Percentiles rank a stretch among this genome's conserved stretches.
Conservation (phyloP, 768 basidiomycete species). For the Russula brevipes region DNA sequence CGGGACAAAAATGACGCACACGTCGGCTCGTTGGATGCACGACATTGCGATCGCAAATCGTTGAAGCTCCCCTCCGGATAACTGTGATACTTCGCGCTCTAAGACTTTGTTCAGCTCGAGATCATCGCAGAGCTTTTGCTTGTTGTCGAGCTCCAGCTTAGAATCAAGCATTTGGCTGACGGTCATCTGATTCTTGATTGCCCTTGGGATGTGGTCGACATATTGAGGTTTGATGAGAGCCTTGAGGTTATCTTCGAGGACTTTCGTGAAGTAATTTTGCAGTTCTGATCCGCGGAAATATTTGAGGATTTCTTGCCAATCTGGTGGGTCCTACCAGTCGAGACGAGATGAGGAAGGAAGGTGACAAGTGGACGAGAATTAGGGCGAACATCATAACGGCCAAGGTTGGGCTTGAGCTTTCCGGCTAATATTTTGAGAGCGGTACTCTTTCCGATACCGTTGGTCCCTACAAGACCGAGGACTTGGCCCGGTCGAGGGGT, state of each 20-base stretch:
- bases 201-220: conserved; percentile 96
- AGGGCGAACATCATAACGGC: conserved; percentile 79
- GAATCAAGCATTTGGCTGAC: conserved; percentile 89
- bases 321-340: conserved; percentile 77
- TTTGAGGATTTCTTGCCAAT: conserved; percentile 98
- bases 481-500: conserved; percentile 98
- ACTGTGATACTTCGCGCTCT: conserved; percentile 74
- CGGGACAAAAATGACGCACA: conserved; percentile 49
- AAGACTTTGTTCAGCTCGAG: conserved; percentile 86
- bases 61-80: conserved; percentile 97
- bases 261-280: conserved; percentile 99
- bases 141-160: conserved; percentile 86
- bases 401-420: conserved; percentile 96
- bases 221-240: conserved; percentile 99
- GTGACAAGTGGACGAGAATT: background rate
- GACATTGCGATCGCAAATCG: conserved; percentile 98
- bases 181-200: conserved; percentile 85
- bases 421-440: conserved; percentile 95
- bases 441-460: conserved; percentile 99
- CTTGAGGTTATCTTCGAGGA: conserved; percentile 96
- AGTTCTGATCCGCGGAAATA: conserved; percentile 98
- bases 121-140: conserved; percentile 76
- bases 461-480: conserved; percentile 96
- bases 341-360: conserved; percentile 12
- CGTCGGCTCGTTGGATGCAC: conserved; percentile 91